A percentile compares a stretch with the other conserved stretches of the same genome.
Conservation (phyloP, 345 rosid genomes). For the Eucalyptus sp. region DNA sequence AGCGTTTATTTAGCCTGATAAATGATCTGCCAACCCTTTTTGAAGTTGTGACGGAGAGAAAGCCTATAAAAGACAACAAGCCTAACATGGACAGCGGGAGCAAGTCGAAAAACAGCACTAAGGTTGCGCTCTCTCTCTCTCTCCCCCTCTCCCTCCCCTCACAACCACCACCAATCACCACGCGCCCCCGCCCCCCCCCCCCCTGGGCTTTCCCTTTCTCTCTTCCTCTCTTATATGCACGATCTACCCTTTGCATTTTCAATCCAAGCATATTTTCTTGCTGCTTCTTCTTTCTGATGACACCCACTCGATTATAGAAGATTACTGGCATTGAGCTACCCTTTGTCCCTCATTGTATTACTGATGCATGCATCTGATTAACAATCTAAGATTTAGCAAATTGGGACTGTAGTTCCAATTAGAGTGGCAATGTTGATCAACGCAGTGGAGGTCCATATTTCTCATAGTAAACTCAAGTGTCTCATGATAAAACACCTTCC, state of each 20-base stretch:
- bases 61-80: constrained; percentile 79
- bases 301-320: background rate
- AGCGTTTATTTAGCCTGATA: constrained; percentile 78
- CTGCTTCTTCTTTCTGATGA: background rate
- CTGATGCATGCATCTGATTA: background rate
- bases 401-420: background rate
- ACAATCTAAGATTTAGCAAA: background rate
- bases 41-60: constrained; percentile 90
- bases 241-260: background rate
- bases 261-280: background rate
- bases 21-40: constrained; percentile 91
- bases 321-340: no score
- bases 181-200: background rate
- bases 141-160: background rate
- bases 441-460: background rate
- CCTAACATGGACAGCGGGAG: constrained; percentile 81
- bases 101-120: constrained; percentile 64
- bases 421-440: background rate
- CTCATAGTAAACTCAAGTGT: background rate
- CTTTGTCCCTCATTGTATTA: no score
- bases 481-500: background rate
- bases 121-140: constrained; percentile 26
- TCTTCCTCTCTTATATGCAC: no score
- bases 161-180: fast-evolving
- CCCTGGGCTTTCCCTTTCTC: background rate